Conservation (phyloP, 164 flowering plant species). For the Magnolia sinica region DNA sequence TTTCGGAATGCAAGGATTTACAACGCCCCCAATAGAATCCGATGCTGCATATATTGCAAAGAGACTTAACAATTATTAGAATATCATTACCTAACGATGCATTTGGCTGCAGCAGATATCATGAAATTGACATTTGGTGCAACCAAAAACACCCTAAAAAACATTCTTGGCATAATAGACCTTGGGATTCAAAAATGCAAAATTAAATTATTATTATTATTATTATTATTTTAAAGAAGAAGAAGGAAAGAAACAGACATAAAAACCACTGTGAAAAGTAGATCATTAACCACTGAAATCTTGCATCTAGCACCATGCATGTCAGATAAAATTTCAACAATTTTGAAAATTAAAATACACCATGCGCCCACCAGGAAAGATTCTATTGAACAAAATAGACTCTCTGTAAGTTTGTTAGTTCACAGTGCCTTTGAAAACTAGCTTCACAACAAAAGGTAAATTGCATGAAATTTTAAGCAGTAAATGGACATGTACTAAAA, state of each 20-base stretch:
- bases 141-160: too few species aligned
- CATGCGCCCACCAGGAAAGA: neutral
- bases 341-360: neutral
- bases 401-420: neutral
- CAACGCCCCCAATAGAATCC: constrained; percentile 17
- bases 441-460: neutral
- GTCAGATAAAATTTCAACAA: neutral
- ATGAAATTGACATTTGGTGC: too few species aligned
- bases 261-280: neutral
- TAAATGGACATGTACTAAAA: too few species aligned
- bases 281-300: neutral
- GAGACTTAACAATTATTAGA: neutral
- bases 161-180: too few species aligned
- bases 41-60: constrained; percentile 28
- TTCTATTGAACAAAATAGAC: neutral
- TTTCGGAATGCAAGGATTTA: constrained; percentile 44
- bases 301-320: neutral
- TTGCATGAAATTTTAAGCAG: too few species aligned
- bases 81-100: too few species aligned
- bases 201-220: too few species aligned
- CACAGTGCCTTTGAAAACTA: neutral
- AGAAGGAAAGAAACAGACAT: neutral
- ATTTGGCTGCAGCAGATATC: too few species aligned
- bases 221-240: too few species aligned
- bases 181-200: too few species aligned